A percentile compares a stretch with the other conserved stretches of the same genome.
Conservation (phyloP, 805 yeast species). For the Kodamaea restingae region DNA sequence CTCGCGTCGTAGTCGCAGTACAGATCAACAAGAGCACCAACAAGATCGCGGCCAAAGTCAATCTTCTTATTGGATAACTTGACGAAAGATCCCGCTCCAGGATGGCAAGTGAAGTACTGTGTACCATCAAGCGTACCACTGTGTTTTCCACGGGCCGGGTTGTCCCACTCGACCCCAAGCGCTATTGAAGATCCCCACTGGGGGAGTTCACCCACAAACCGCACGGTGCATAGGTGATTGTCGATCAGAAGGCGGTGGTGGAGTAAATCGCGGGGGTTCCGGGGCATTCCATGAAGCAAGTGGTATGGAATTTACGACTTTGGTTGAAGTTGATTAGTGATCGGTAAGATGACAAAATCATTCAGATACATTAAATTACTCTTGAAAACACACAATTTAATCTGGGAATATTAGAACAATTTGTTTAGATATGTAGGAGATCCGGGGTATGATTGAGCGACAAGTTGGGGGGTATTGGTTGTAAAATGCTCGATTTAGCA, state of each 20-base stretch:
- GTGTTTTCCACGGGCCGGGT: constrained; percentile 63
- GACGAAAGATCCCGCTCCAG: constrained; percentile 59
- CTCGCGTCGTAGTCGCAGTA: constrained; percentile 35
- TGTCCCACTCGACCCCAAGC: constrained; percentile 87
- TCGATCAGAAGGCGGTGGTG: neutral
- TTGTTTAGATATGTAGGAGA: too few species aligned
- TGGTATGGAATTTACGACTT: too few species aligned
- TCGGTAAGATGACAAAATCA: too few species aligned
- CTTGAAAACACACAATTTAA: too few species aligned
- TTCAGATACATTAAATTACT: too few species aligned
- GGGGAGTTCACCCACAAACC: constrained; percentile 39
- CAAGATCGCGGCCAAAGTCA: constrained; percentile 26
- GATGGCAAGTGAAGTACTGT: constrained; percentile 47
- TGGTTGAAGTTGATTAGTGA: too few species aligned
- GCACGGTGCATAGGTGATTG: constrained; percentile 2
- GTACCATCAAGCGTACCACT: constrained; percentile 55
- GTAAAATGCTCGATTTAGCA: too few species aligned
- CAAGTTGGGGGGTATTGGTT: too few species aligned
- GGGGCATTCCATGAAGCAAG: too few species aligned
- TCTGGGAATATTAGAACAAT: too few species aligned
- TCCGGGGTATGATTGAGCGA: too few species aligned
- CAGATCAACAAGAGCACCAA: constrained; percentile 46
- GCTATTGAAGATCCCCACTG: constrained; percentile 38
- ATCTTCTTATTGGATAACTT: constrained; percentile 42
- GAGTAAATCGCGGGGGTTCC: neutral